Evolutionary conservation across 73 alveolate species (phyloP).

Genomic region (Paramecium bursaria): DNA sequence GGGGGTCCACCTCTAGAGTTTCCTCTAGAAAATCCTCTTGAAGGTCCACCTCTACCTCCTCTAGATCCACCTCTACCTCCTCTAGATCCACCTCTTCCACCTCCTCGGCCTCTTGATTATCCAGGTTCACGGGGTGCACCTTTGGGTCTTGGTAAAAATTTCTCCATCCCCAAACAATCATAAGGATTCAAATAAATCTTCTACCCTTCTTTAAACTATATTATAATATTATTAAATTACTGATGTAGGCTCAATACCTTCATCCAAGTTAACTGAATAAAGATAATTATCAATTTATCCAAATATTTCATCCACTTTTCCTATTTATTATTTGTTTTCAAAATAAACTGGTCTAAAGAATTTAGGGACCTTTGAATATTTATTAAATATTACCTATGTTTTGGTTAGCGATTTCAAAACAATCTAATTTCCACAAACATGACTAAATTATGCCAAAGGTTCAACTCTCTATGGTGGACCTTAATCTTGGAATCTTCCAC

Average conservation of each 20-base stretch:
- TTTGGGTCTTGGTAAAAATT: slow-evolving; percentile 69
- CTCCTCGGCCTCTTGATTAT: slow-evolving; percentile 65
- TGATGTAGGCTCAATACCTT: slow-evolving; percentile 63
- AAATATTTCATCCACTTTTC: slow-evolving; percentile 68
- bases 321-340: slow-evolving; percentile 65
- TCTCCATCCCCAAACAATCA: slow-evolving; percentile 69
- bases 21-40: slow-evolving; percentile 68
- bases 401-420: slow-evolving; percentile 50
- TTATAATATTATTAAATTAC: not conserved
- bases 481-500: slow-evolving; percentile 33
- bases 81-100: slow-evolving; percentile 60
- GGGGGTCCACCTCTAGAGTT: slow-evolving; percentile 55
- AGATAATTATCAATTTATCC: slow-evolving; percentile 66
- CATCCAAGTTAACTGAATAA: slow-evolving; percentile 60
- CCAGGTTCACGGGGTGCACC: slow-evolving; percentile 66
- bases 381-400: not conserved
- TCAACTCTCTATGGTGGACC: slow-evolving; percentile 72
- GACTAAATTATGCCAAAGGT: slow-evolving; percentile 65
- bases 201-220: slow-evolving; percentile 47
- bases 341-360: slow-evolving; percentile 68
- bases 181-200: slow-evolving; percentile 60
- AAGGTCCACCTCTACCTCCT: slow-evolving; percentile 60
- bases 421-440: slow-evolving; percentile 68
- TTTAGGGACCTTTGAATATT: slow-evolving; percentile 61
- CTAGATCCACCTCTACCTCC: slow-evolving; percentile 68